Evolutionary conservation across 768 basidiomycete species (phyloP), one percentile per base, ranked within the genome.

Genomic region (Mycena capillaripes): DNA sequence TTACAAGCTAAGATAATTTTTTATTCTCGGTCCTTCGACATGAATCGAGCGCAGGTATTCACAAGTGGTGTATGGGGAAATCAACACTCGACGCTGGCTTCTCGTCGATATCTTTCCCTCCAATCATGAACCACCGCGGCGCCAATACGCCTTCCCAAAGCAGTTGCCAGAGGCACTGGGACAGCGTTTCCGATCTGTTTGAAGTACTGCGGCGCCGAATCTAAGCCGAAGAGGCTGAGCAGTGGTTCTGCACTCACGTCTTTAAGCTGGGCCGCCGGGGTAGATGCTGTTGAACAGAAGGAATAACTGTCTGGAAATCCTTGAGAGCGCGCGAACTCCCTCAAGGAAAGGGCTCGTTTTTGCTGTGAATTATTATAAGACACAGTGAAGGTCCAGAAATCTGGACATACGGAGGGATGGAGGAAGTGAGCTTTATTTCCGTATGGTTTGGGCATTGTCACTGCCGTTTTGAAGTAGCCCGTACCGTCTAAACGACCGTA

Each of bases 311-410:
- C 89, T 1, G 87, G 88, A 70, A 90, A 90, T 4, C 89, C 89
- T 79, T 90, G 89, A 0, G 88, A 85, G 32, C 89, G 82, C 16
- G 89, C 89, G 55, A 83, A 85, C 62, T 89, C 88, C 29, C 81
- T 79, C n/a, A 89, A 79, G 1, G 80, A 86, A 40, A 90, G 63
- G 21, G 86, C 80, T 3, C 89, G 84, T 69, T 84, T 86, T 87
- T 89, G 88, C 87, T 90, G 72, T 16, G 40, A 19, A 14, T 8
- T 23, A 27, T 55, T 50, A 58, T 38, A 29, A 8, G n/a, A 3
- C 0, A 21, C 4, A 2, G 40, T 10, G 19, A 7, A 30, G 1
- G 5, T n/a, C n/a, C n/a, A 42, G 48, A 52, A 40, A 10, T 14
- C 5, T 9, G 21, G 29, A 63, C 55, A 16, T 34, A 73, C 71